Conservation (phyloP, 2,329 filamentous ascomycete species). For the Beauveria rudraprayagi region DNA sequence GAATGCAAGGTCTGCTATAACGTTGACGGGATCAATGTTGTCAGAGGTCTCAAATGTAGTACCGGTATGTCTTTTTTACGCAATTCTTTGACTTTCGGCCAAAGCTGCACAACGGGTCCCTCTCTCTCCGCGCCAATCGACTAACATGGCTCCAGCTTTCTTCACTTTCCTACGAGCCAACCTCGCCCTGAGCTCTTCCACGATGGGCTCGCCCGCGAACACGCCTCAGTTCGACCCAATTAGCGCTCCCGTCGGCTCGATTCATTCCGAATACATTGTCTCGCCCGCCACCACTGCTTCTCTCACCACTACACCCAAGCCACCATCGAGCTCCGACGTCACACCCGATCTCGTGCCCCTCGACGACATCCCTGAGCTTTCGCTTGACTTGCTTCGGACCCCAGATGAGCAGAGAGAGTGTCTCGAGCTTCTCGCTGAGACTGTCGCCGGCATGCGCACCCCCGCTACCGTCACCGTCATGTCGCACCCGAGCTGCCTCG, state of each 20-base stretch:
- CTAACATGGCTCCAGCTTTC: constrained; percentile 51
- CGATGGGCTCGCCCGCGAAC: constrained; percentile 54
- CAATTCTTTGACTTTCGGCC: background rate
- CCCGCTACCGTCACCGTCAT: constrained; percentile 55
- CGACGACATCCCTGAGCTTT: constrained; percentile 53
- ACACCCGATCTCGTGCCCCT: constrained; percentile 30
- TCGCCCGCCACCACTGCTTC: constrained; percentile 44
- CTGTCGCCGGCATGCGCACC: constrained; percentile 74
- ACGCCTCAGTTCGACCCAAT: constrained; percentile 56
- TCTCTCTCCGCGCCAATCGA: background rate
- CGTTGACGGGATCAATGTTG: constrained; percentile 45
- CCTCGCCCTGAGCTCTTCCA: constrained; percentile 56
- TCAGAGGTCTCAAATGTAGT: constrained; percentile 50
- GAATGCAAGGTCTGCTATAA: constrained; percentile 38
- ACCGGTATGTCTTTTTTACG: constrained; percentile 36
- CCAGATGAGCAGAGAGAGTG: constrained; percentile 57
- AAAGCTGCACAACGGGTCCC: background rate
- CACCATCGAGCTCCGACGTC: constrained; percentile 23
- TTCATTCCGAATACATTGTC: constrained; percentile 28
- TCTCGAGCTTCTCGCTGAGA: constrained; percentile 69
- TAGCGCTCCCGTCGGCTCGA: constrained; percentile 17
- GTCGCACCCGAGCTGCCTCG: constrained; percentile 50
- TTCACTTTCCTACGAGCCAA: constrained; percentile 77
- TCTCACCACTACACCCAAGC: constrained; percentile 35
- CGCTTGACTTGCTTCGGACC: constrained; percentile 47